Conservation (phyloP, 139 green algal genomes). For the Nannochloris sp. region DNA sequence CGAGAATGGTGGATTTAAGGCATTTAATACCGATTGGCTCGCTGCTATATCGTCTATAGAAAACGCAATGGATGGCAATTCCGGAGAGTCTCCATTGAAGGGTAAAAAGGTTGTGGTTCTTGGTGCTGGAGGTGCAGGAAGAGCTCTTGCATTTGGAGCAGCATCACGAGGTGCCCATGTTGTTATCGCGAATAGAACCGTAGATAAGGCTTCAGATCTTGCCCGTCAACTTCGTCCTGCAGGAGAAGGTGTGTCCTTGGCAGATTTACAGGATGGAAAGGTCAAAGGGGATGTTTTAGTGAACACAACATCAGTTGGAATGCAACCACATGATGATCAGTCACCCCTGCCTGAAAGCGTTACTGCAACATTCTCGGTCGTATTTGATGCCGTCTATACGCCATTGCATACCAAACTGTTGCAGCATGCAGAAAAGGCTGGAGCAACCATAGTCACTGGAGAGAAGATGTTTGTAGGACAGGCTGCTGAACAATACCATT, state of each 20-base stretch:
- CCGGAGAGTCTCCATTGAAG: slow-evolving; percentile 30
- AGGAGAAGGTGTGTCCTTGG: slow-evolving; percentile 14
- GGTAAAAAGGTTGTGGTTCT: slow-evolving; percentile 82
- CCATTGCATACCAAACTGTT: slow-evolving; percentile 81
- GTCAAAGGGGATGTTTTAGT: slow-evolving; percentile 74
- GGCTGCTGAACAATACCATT: slow-evolving; percentile 84
- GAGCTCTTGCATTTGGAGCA: slow-evolving; percentile 87
- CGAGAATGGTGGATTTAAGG: slow-evolving; percentile 57
- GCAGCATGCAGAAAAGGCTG: slow-evolving; percentile 37
- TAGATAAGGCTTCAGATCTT: slow-evolving; percentile 54
- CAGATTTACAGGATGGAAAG: slow-evolving; percentile 19
- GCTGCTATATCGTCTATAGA: slow-evolving; percentile 88
- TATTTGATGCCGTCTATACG: slow-evolving; percentile 98
- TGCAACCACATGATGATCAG: slow-evolving; percentile 60
- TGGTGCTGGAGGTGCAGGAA: slow-evolving; percentile 84
- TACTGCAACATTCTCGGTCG: slow-evolving; percentile 53
- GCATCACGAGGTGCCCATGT: slow-evolving; percentile 41
- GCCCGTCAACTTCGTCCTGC: slow-evolving; percentile 32
- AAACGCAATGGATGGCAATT: slow-evolving; percentile 32
- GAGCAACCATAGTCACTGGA: slow-evolving; percentile 50
- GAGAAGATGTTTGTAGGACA: slow-evolving; percentile 98
- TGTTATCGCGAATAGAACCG: slow-evolving; percentile 71
- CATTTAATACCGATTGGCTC: slow-evolving; percentile 91
- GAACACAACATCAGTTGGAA: slow-evolving; percentile 92
- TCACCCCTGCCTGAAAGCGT: slow-evolving; percentile 53